These are phyloP conservation scores for Moricandia arvensis DNA, from an alignment of 345 rosid species.

Conservation along the genomic window DNA sequence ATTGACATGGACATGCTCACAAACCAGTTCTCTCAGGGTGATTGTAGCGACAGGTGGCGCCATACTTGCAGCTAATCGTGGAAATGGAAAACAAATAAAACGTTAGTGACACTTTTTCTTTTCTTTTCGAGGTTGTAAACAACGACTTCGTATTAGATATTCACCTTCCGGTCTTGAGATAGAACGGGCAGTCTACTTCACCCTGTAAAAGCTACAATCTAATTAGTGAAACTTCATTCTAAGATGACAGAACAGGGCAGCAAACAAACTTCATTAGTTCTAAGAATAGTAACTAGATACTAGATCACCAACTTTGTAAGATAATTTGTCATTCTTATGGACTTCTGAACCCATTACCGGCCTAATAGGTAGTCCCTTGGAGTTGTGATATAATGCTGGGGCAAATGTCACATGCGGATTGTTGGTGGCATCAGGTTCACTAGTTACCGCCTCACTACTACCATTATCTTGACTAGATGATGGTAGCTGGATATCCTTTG, in stretches of 20 bases:
- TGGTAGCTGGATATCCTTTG: slow-evolving; percentile 64
- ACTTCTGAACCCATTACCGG: slow-evolving; percentile 46
- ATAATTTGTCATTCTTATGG: slow-evolving; percentile 17
- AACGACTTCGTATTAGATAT: slow-evolving; percentile 12
- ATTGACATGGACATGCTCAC: slow-evolving; percentile 33
- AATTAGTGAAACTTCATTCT: slow-evolving; percentile 25
- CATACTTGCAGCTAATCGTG: slow-evolving; percentile 81
- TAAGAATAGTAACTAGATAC: background rate
- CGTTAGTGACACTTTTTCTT: background rate
- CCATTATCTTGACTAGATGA: slow-evolving; percentile 48
- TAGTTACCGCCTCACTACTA: slow-evolving; percentile 39
- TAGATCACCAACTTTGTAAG: slow-evolving; percentile 5
- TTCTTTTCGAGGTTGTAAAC: background rate
- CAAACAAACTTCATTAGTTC: background rate
- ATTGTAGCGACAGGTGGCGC: slow-evolving; percentile 87
- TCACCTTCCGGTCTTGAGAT: slow-evolving; percentile 94
- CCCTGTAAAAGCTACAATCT: slow-evolving; percentile 50
- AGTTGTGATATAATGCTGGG: slow-evolving; percentile 60
- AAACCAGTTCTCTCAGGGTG: slow-evolving; percentile 88
- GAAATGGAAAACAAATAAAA: slow-evolving; percentile 24
- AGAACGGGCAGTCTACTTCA: slow-evolving; percentile 92
- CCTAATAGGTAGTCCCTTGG: slow-evolving; percentile 92
- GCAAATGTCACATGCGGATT: slow-evolving; percentile 40
- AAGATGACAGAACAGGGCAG: slow-evolving; percentile 8
- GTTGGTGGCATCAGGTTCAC: slow-evolving; percentile 35